A percentile compares a stretch with the other conserved stretches of the same genome.
Evolutionary conservation across 1,139 yeast genomes (phyloP).

Genomic region (Torulaspora globosa): DNA sequence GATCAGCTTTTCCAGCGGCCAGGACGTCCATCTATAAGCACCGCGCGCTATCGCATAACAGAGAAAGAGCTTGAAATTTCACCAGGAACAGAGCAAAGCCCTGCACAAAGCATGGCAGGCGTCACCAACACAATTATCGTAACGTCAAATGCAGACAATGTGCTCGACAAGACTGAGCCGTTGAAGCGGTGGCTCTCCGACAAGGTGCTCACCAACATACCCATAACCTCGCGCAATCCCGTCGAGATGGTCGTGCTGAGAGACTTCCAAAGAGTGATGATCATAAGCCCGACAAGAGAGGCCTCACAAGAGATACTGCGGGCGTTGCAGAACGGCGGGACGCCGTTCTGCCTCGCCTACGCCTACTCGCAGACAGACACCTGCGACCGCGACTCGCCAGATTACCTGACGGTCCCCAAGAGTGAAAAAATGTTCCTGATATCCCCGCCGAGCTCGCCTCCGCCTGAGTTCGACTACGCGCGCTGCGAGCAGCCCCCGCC

Average conservation of each 20-base stretch:
- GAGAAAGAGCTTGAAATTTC: not conserved
- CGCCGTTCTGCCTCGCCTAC: slow-evolving; percentile 12
- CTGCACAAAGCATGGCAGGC: slow-evolving; percentile 3
- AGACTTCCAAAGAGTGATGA: slow-evolving; percentile 10
- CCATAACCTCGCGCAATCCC: slow-evolving; percentile 9
- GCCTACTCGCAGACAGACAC: slow-evolving; percentile 26
- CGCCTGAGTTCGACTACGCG: slow-evolving; percentile 40
- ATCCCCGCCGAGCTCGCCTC: slow-evolving; percentile 44
- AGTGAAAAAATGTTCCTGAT: slow-evolving; percentile 37
- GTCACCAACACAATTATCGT: slow-evolving; percentile 15
- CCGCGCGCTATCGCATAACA: not conserved
- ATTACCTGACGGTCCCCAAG: slow-evolving; percentile 36
- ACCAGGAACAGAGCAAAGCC: not conserved
- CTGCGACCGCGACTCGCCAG: slow-evolving; percentile 11
- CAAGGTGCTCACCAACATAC: slow-evolving; percentile 5
- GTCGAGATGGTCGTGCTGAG: slow-evolving; percentile 14
- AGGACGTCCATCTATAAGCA: slow-evolving; percentile 51
- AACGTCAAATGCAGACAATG: slow-evolving; percentile 7
- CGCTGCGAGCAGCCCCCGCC: slow-evolving; percentile 39
- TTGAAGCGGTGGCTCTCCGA: slow-evolving; percentile 12
- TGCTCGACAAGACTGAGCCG: slow-evolving; percentile 7
- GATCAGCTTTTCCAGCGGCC: slow-evolving; percentile 65
- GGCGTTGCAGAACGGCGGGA: not conserved
- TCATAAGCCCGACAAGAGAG: slow-evolving; percentile 7
- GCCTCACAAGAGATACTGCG: slow-evolving; percentile 3